Evolutionary conservation across 2,329 filamentous ascomycete genomes (phyloP), one percentile per base, ranked within the genome.

Genomic region (Colletotrichum scovillei): DNA sequence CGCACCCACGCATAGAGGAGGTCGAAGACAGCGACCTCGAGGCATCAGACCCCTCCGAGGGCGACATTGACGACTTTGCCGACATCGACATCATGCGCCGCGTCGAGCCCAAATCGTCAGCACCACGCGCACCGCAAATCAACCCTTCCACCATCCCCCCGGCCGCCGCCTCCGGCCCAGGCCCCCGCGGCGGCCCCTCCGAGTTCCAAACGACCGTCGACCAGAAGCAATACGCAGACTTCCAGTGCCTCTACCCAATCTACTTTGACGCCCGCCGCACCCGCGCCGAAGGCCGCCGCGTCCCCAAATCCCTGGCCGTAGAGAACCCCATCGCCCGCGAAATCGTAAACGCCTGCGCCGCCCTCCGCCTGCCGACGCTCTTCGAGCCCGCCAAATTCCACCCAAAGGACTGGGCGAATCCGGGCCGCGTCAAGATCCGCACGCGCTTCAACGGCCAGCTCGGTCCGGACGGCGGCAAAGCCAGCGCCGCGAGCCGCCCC

Each of bases 321-420:
- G 81, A 87, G 70, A 97, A 96, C 85, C 97, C 97, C 32, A 89
- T 99, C 55, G 97, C 97, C 8, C 90, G 94, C 79, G 94, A 97
- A 79, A 95, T 99, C 80, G 93, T 95, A 57, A 92, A 94, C 80
- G 96, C 95, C n/a, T 94, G 94, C 82, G 91, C 92, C 55, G 84
- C 88, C 58, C 88, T 98, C 73, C 90, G 92, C 35, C 86, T 95
- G 46, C 88, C 90, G 74, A 92, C 93, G 56, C 91, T 97, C 8
- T 93, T 98, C 81, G 97, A 99, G 85, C 94, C 95, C 1, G 93
- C 93, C 80, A 98, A 98, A 87, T 89, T 92, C 74, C 97, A 99
- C 83, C 97, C 97, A 7, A 96, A 97, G 85, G 97, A 99, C 86
- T 99, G 97, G 97, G 92, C 93, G 69, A 99, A 99, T 85, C 97